Evolutionary conservation across 306 rosid genomes (phyloP).

Genomic region (Sindora glabra): DNA sequence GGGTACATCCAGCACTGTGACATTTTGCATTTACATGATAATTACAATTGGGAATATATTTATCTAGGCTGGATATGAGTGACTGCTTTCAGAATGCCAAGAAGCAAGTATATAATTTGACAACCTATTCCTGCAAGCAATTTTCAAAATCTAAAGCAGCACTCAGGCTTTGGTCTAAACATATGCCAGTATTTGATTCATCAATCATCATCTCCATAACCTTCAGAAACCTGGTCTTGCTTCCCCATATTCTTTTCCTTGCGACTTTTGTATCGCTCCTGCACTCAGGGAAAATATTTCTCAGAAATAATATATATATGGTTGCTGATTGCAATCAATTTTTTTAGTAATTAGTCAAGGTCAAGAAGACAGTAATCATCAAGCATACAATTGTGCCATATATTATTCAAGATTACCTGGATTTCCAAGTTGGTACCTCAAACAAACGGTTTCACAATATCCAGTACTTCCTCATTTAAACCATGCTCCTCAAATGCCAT

Average conservation of each 20-base stretch:
- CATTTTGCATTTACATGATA: too few relatives aligned
- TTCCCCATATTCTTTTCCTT: constrained; percentile 43
- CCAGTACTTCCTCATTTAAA: constrained; percentile 54
- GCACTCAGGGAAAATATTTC: constrained; percentile 22
- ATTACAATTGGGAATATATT: too few relatives aligned
- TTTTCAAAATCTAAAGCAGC: constrained; percentile 88
- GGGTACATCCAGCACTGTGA: too few relatives aligned
- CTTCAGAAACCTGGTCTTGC: constrained; percentile 31
- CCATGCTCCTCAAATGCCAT: constrained; percentile 81
- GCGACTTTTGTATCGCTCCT: constrained; percentile 66
- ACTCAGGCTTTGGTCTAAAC: constrained; percentile 64
- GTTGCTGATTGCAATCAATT: not conserved
- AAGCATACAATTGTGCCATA: not conserved
- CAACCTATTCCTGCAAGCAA: too few relatives aligned
- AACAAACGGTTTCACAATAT: constrained; percentile 61
- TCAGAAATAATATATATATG: constrained; percentile 12
- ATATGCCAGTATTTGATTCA: constrained; percentile 41
- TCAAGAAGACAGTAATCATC: constrained; percentile 18
- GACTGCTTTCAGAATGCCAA: too few relatives aligned
- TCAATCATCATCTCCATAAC: constrained; percentile 31
- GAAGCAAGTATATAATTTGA: too few relatives aligned
- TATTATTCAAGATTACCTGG: constrained; percentile 49
- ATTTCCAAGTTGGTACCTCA: constrained; percentile 63
- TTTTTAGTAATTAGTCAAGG: not conserved
- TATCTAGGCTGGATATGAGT: too few relatives aligned